phyloP scores from a whole-genome alignment of 768 basidiomycete genomes.

The Tricholoma flavovirens region DNA sequence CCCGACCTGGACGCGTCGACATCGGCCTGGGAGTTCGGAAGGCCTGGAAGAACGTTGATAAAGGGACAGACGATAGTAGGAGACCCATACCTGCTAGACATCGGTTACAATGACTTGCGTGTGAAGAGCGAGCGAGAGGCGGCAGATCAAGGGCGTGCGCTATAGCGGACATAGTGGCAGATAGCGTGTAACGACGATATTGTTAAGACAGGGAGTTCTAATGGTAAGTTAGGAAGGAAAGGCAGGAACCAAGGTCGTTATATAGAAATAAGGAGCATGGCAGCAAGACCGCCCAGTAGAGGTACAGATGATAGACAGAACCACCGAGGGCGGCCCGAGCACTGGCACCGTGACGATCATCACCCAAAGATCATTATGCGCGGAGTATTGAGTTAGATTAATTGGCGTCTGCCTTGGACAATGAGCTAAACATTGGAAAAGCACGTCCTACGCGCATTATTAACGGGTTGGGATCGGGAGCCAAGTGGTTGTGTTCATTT shows the following conservation, averaged over 20 bases:
- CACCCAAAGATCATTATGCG: slow-evolving; percentile 6
- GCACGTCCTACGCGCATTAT: neutral
- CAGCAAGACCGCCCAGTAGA: slow-evolving; percentile 9
- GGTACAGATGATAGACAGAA: slow-evolving; percentile 10
- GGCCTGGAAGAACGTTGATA: slow-evolving; percentile 25
- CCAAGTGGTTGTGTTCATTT: slow-evolving; percentile 1
- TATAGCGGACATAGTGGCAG: slow-evolving; percentile 6
- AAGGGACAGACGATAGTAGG: slow-evolving; percentile 3
- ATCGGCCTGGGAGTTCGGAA: slow-evolving; percentile 65
- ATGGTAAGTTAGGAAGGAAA: neutral
- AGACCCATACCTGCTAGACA: slow-evolving; percentile 46
- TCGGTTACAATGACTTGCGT: slow-evolving; percentile 60
- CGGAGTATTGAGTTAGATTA: slow-evolving; percentile 9
- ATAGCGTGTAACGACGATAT: neutral
- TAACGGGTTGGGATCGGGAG: slow-evolving; percentile 3
- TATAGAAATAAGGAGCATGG: slow-evolving; percentile 12
- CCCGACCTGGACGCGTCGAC: slow-evolving; percentile 67
- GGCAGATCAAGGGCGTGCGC: slow-evolving; percentile 21
- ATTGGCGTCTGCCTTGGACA: neutral
- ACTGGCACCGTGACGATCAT: slow-evolving; percentile 15
- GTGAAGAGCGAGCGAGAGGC: slow-evolving; percentile 40
- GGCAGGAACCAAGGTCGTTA: slow-evolving; percentile 7
- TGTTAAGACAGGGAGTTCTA: neutral
- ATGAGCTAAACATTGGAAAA: neutral
- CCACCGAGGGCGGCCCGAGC: too few relatives aligned